Evolutionary conservation across 352 stramenopile genomes (phyloP), one percentile per base, ranked within the genome.

Genomic region (Phytophthora fragariae): DNA sequence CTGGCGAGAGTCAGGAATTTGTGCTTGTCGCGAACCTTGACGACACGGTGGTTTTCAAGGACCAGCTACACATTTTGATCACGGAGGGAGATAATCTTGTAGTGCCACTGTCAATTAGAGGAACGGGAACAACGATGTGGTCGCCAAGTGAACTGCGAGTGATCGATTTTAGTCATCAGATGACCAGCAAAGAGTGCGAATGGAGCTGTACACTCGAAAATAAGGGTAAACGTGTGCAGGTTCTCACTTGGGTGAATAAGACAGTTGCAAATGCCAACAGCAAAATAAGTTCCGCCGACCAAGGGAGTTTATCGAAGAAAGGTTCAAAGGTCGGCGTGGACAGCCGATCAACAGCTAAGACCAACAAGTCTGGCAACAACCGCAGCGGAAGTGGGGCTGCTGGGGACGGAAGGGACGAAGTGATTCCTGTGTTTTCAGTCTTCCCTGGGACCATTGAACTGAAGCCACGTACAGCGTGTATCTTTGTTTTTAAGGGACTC

Each of bases 161-260:
- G 46, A 90, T 99, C 47, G 93, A 99, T 67, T 98, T 99, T 65
- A 88, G 83, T 2, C 77, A 96, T 29, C 92, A 98, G 62, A 97
- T 99, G 82, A 99, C 95, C 1, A 92, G 80, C 60, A 82, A 77
- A 37, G 76, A 89, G 68, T 98, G 93, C 70, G 88, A 98, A 68
- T 97, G 92, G 83, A 94, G 88, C 44, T 98, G 98, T 62, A 97
- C 96, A 2, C 83, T 99, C 6, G 96, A 99, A 65, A 99, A 99
- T 83, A 98, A 98, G 59, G 97, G 97, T 19, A 96, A 98, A 39
- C 88, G 96, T 1, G 77, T 92, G 7, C 97, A 99, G 68, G 73
- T 93, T 5, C 77, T 99, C 35, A 96, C 89, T 21, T 99, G 96
- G 97, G 79, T 95, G 27, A 99, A 99, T 69, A 83, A 88, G 57